Evolutionary conservation across 202 grass and related monocot species (phyloP), one percentile per base, ranked within the genome.

Genomic region (Zizania palustris): DNA sequence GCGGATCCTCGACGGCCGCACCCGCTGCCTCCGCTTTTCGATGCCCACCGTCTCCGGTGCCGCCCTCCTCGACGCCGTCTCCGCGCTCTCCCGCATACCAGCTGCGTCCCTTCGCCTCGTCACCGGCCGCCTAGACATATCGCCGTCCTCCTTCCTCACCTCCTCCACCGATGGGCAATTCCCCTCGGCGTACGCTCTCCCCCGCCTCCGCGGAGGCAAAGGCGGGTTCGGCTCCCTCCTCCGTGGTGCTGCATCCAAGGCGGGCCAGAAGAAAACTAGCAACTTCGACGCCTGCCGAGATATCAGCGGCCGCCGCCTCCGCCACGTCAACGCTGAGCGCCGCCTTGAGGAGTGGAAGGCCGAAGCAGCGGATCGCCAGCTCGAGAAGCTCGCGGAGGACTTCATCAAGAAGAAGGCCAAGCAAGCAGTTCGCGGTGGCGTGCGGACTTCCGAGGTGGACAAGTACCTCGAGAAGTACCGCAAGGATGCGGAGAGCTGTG

Each of bases 231-330:
- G 96, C 16, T 99, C 96, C 63, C 87, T 99, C 9, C 96, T 95
- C 69, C 83, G 96, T 19, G 96, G 96, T 12, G 91, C 96, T 9
- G 96, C 96, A 8, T 93, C 96, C 54, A 99, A 99, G 65, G 91
- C 96, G 4, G 96, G 96, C 7, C 96, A 95, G 81, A 99, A 98
- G 83, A 98, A 98, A 80, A 98, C 95, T 7, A 98, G 82, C 74
- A 98, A 98, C 50, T 98, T 98, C 36, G 95, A 98, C 34, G 96
- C 96, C 20, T 99, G 96, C 81, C 87, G 96, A 44, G 96, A 99
- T 62, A 95, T 99, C 75, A 99, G 85, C 46, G 91, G 89, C 34
- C 91, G 96, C 58, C 67, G 96, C 0, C 79, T 99, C 65, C 91
- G 96, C 35, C 96, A 99, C 45, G 96, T 99, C 42, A 99, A 99